Conservation (phyloP, 768 basidiomycete genomes). For the Boletellus ananas region DNA sequence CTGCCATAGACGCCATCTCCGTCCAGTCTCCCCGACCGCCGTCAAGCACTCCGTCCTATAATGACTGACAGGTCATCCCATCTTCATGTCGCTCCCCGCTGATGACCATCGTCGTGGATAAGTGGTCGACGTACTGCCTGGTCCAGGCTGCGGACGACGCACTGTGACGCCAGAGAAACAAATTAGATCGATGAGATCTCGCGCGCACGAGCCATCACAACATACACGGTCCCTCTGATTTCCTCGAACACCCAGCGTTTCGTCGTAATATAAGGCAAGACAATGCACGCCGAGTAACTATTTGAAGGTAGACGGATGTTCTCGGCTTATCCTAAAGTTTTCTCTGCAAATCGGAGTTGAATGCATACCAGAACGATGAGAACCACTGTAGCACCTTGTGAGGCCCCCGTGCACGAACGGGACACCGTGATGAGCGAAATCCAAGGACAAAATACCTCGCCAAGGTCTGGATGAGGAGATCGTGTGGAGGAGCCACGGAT, state of each 20-base stretch:
- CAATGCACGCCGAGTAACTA: slow-evolving; percentile 51
- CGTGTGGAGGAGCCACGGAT: too few species aligned
- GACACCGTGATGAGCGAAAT: too few species aligned
- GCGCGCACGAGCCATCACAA: not conserved
- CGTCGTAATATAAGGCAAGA: slow-evolving; percentile 71
- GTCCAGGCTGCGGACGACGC: slow-evolving; percentile 71
- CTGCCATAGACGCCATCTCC: slow-evolving; percentile 69
- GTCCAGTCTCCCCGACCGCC: too few species aligned
- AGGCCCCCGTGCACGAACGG: too few species aligned
- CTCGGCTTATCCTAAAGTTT: slow-evolving; percentile 35
- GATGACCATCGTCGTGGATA: slow-evolving; percentile 54
- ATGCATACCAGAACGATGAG: slow-evolving; percentile 59
- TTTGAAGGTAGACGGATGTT: slow-evolving; percentile 75
- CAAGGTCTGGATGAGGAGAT: too few species aligned
- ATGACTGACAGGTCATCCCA: too few species aligned
- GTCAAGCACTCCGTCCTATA: slow-evolving; percentile 54
- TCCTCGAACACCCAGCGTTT: slow-evolving; percentile 89
- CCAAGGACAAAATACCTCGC: too few species aligned
- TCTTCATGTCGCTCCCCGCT: slow-evolving; percentile 44
- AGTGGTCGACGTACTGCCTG: slow-evolving; percentile 54
- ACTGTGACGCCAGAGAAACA: slow-evolving; percentile 32
- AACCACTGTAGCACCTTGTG: slow-evolving; percentile 44
- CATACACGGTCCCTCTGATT: slow-evolving; percentile 77
- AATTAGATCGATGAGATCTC: not conserved
- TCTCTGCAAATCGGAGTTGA: not conserved